Percentiles rank a stretch among this genome's conserved stretches.
Conservation (phyloP, 208 protist genomes). For the Leishmania mexicana region DNA sequence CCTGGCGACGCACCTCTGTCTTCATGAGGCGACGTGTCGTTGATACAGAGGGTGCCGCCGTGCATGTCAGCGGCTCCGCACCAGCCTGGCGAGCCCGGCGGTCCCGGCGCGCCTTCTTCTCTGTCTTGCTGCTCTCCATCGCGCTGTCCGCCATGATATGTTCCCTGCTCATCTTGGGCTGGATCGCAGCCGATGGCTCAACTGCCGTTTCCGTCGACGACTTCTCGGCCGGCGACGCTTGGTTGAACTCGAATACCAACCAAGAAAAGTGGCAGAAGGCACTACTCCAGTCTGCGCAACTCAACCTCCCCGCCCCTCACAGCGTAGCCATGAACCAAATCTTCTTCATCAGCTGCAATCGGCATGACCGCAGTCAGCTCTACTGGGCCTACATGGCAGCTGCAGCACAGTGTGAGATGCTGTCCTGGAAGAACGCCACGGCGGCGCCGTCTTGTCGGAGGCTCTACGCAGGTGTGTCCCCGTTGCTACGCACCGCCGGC, state of each 20-base stretch:
- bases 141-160: constrained; percentile 13
- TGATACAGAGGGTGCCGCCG: background rate
- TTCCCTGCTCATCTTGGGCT: constrained; percentile 5
- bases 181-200: background rate
- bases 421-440: constrained; percentile 14
- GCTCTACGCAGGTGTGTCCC: constrained; percentile 30
- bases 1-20: background rate
- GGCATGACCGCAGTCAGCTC: constrained; percentile 60
- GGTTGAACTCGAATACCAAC: constrained; percentile 2
- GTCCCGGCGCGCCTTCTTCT: background rate
- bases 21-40: constrained; percentile 8
- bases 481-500: background rate
- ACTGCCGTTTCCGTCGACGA: background rate
- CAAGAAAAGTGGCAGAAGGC: constrained; percentile 9
- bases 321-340: constrained; percentile 38
- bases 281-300: constrained; percentile 3
- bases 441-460: constrained; percentile 27
- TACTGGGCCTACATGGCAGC: constrained; percentile 69
- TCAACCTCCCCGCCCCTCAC: constrained; percentile 19
- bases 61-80: background rate
- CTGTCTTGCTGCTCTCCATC: background rate
- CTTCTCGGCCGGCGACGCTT: background rate
- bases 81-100: background rate
- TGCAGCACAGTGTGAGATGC: constrained; percentile 48
- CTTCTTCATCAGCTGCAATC: constrained; percentile 84